A percentile compares a stretch with the other conserved stretches of the same genome.
These are phyloP conservation scores for Viridothelium virens DNA, from an alignment of 495 filamentous ascomycete genomes.

Conservation along the genomic window DNA sequence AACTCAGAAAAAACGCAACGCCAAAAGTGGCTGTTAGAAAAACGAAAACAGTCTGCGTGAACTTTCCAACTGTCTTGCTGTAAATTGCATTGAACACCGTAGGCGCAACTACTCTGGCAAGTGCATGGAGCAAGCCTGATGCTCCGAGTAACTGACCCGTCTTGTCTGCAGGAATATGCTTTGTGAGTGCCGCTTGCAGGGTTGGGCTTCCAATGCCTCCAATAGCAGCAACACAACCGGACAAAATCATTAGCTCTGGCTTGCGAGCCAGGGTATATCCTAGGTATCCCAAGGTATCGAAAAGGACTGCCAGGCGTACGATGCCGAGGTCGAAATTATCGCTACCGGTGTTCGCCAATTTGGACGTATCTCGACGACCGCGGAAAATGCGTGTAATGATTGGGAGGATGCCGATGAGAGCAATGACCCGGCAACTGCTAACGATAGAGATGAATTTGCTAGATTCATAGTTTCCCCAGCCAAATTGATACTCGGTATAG, in stretches of 20 bases:
- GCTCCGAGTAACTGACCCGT: constrained; percentile 83
- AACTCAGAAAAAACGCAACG: constrained; percentile 55
- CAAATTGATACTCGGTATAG: constrained; percentile 71
- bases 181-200: constrained; percentile 73
- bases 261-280: constrained; percentile 60
- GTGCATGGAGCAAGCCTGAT: constrained; percentile 73
- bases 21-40: constrained; percentile 59
- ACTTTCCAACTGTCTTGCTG: constrained; percentile 65
- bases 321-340: constrained; percentile 68
- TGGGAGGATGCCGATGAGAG: constrained; percentile 68
- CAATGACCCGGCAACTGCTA: constrained; percentile 64
- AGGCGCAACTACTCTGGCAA: constrained; percentile 71
- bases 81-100: constrained; percentile 80
- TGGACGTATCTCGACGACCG: constrained; percentile 36
- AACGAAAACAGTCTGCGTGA: constrained; percentile 76
- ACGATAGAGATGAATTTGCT: constrained; percentile 69
- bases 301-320: constrained; percentile 66
- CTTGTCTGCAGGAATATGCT: constrained; percentile 75
- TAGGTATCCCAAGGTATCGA: constrained; percentile 68
- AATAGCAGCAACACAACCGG: constrained; percentile 62
- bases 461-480: constrained; percentile 70
- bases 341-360: constrained; percentile 54
- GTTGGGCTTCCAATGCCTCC: constrained; percentile 82
- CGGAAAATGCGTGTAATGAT: constrained; percentile 62
- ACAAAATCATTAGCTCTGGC: constrained; percentile 51